These are phyloP conservation scores for Carnegiea gigantea DNA, from an alignment of 179 eudicot species.

Conservation along the genomic window DNA sequence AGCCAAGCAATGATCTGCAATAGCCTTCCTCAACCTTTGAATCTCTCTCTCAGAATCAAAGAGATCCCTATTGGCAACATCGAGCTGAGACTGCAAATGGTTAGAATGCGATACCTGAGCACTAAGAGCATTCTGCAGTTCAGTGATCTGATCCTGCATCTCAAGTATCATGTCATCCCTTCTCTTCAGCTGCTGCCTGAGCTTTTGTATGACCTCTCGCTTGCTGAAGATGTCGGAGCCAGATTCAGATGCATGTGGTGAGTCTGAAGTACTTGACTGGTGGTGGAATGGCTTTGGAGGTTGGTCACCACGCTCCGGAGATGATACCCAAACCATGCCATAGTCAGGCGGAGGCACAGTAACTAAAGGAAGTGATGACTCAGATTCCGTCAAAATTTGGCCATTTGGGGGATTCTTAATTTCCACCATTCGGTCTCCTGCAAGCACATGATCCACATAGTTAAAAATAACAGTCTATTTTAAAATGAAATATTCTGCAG, in stretches of 20 bases:
- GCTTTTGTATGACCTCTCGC: slow-evolving; percentile 91
- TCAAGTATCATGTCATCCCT: slow-evolving; percentile 90
- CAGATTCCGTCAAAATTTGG: slow-evolving; percentile 56
- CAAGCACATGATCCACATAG: not conserved
- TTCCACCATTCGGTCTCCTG: slow-evolving; percentile 41
- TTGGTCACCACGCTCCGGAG: slow-evolving; percentile 42
- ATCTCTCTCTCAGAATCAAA: slow-evolving; percentile 84
- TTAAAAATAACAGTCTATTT: not conserved
- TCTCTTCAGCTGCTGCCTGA: slow-evolving; percentile 89
- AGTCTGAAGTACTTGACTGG: slow-evolving; percentile 77
- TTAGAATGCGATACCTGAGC: slow-evolving; percentile 65
- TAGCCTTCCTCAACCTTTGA: slow-evolving; percentile 86
- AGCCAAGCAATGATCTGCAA: slow-evolving; percentile 83
- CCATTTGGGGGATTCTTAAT: slow-evolving; percentile 52
- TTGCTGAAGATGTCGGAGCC: slow-evolving; percentile 94
- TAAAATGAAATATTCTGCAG: not conserved
- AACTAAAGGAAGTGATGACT: slow-evolving; percentile 71
- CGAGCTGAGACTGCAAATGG: slow-evolving; percentile 75
- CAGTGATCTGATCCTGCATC: slow-evolving; percentile 94
- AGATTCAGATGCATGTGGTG: slow-evolving; percentile 87
- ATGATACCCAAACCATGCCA: slow-evolving; percentile 45
- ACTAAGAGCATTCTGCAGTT: slow-evolving; percentile 66
- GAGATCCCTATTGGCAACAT: slow-evolving; percentile 71
- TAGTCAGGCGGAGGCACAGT: slow-evolving; percentile 62
- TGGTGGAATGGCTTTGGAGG: slow-evolving; percentile 55